Conservation (phyloP, 2,329 filamentous ascomycete genomes). For the Emergomyces africanus region DNA sequence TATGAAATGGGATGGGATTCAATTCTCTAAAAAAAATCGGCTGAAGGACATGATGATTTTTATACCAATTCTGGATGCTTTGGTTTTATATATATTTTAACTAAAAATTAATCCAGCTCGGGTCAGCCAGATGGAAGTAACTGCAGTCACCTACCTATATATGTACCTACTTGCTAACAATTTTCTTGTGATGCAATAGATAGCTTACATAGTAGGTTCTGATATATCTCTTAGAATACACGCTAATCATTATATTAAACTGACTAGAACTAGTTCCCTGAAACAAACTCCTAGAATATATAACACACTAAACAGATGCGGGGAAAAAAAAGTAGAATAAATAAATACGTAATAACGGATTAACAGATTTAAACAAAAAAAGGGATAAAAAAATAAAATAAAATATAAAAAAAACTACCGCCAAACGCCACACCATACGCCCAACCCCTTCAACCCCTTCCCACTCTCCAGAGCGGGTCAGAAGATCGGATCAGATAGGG, state of each 20-base stretch:
- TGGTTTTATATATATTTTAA: background rate
- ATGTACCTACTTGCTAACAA: too few relatives aligned
- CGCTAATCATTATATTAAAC: too few relatives aligned
- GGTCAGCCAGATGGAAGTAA: too few relatives aligned
- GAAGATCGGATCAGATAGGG: background rate
- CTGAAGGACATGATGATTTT: background rate
- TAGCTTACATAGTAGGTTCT: too few relatives aligned
- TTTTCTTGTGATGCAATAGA: too few relatives aligned
- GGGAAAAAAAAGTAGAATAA: background rate
- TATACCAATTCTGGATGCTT: background rate
- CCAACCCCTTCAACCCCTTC: background rate
- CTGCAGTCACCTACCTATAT: too few relatives aligned
- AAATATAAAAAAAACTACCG: background rate
- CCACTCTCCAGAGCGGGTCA: background rate
- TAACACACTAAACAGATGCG: too few relatives aligned
- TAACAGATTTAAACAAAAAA: background rate
- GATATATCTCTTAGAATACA: too few relatives aligned
- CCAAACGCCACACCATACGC: background rate
- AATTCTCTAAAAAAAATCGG: background rate
- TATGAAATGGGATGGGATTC: background rate
- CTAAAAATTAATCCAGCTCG: too few relatives aligned
- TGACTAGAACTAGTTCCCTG: too few relatives aligned
- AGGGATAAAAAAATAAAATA: background rate
- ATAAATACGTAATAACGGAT: too few relatives aligned
- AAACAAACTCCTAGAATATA: too few relatives aligned